These are phyloP conservation scores for Fusarium foetens DNA, from an alignment of 2,329 filamentous ascomycete genomes.

Conservation along the genomic window DNA sequence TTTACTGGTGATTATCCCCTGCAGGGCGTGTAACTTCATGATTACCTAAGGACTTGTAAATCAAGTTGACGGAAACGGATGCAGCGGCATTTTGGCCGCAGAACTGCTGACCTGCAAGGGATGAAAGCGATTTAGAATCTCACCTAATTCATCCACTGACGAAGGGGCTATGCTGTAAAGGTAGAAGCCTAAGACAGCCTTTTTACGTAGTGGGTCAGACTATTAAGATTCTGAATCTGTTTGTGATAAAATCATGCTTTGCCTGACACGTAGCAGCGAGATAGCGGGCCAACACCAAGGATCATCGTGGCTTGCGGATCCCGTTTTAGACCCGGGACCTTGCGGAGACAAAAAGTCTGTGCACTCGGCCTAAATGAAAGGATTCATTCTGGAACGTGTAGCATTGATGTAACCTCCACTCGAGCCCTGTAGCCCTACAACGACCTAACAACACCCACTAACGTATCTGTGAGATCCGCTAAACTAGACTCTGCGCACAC, in stretches of 20 bases:
- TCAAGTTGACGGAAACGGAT: not conserved
- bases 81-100: not conserved
- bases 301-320: not conserved
- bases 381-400: not conserved
- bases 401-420: not conserved
- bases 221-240: not conserved
- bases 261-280: not conserved
- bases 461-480: not conserved
- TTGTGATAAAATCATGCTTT: not conserved
- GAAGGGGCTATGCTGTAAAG: not conserved
- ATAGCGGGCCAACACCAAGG: not conserved
- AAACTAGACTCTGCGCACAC: conserved; percentile 16
- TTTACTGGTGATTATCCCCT: not conserved
- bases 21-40: not conserved
- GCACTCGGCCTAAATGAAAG: not conserved
- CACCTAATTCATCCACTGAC: not conserved
- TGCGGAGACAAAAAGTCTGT: not conserved
- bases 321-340: not conserved
- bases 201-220: not conserved
- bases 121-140: not conserved
- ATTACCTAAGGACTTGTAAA: not conserved
- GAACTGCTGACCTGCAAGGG: not conserved
- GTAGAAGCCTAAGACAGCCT: not conserved
- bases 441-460: not conserved
- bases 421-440: not conserved